Evolutionary conservation across 2,329 filamentous ascomycete genomes (phyloP).

Genomic region (Monosporascus sp.): DNA sequence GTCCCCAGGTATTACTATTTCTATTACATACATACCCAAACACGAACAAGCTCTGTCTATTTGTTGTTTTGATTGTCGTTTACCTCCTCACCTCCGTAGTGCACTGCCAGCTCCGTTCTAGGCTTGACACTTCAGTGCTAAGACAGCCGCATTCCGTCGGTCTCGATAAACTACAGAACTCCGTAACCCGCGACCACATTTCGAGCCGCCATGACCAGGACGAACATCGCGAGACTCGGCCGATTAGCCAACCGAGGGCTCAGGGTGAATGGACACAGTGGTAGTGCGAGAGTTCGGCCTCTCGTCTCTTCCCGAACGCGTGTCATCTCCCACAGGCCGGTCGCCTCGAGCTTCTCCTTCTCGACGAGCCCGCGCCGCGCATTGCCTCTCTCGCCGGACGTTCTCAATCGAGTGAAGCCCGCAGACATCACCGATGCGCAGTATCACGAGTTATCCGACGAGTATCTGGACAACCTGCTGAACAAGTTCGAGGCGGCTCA

Average conservation of each 20-base stretch:
- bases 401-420: constrained; percentile 31
- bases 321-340: constrained; percentile 1
- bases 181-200: too few relatives aligned
- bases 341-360: constrained; percentile 9
- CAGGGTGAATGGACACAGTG: constrained; percentile 5
- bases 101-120: too few relatives aligned
- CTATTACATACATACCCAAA: too few relatives aligned
- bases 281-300: constrained; percentile 8
- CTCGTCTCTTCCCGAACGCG: constrained; percentile 16
- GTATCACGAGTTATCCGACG: constrained; percentile 74
- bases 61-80: too few relatives aligned
- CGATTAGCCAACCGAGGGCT: constrained; percentile 31
- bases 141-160: too few relatives aligned
- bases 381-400: constrained; percentile 33
- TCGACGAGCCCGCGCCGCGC: constrained; percentile 32
- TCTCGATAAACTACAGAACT: too few relatives aligned
- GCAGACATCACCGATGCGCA: constrained; percentile 62
- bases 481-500: constrained; percentile 64
- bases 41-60: too few relatives aligned
- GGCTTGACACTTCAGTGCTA: too few relatives aligned
- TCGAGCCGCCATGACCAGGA: constrained; percentile 23
- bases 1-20: too few relatives aligned
- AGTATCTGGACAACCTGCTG: constrained; percentile 59
- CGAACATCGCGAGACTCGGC: constrained; percentile 30
- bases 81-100: too few relatives aligned